Percentiles rank a stretch among this genome's conserved stretches.
Evolutionary conservation across 1,139 yeast species (phyloP).

Genomic region (Zygoascus sp.): DNA sequence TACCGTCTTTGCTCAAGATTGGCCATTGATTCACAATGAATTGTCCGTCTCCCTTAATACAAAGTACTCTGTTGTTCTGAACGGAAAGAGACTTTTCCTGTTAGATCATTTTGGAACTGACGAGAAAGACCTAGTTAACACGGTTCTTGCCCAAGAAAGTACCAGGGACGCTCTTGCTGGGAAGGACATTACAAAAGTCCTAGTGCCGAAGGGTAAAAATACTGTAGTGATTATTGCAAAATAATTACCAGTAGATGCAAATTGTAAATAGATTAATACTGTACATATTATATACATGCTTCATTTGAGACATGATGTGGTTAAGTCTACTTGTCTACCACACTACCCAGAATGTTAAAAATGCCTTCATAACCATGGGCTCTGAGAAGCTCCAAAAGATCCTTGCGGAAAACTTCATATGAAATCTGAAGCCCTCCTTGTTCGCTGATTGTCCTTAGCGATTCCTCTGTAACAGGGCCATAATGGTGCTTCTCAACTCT

Average conservation of each 20-base stretch:
- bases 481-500: slow-evolving; percentile 39
- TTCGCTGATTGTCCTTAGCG: slow-evolving; percentile 11
- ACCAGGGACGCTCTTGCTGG: slow-evolving; percentile 20
- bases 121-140: slow-evolving; percentile 31
- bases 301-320: too few species aligned
- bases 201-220: slow-evolving; percentile 24
- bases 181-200: slow-evolving; percentile 21
- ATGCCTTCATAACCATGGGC: slow-evolving; percentile 19
- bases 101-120: slow-evolving; percentile 39
- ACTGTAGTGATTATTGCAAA: slow-evolving; percentile 22
- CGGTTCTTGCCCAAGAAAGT: slow-evolving; percentile 19
- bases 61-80: slow-evolving; percentile 45
- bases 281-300: slow-evolving; percentile 5
- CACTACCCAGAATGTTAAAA: slow-evolving; percentile 1
- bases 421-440: slow-evolving; percentile 19
- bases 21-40: slow-evolving; percentile 26
- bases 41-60: slow-evolving; percentile 1
- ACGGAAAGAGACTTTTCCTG: slow-evolving; percentile 58
- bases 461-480: slow-evolving; percentile 37
- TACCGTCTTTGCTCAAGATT: slow-evolving; percentile 46
- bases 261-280: background rate
- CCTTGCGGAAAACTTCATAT: slow-evolving; percentile 21
- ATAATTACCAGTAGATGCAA: slow-evolving; percentile 6
- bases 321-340: background rate
- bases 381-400: slow-evolving; percentile 17